phyloP scores from a whole-genome alignment of 805 yeast genomes.

The Lachancea sp. region DNA sequence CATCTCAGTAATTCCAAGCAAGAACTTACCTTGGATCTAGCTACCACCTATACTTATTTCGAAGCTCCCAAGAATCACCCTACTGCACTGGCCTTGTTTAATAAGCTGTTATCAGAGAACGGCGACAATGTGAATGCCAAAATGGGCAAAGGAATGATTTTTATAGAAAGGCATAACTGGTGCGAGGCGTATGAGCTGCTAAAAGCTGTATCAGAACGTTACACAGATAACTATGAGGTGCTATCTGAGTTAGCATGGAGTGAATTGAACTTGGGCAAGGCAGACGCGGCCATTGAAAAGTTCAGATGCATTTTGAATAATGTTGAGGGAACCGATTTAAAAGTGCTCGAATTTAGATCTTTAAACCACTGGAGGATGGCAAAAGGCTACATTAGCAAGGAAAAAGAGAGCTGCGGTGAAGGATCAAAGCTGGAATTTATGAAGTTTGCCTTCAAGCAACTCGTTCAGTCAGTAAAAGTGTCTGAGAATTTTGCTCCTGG shows the following conservation, averaged over 20 bases:
- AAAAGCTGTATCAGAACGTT: constrained; percentile 40
- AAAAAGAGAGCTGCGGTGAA: constrained; percentile 20
- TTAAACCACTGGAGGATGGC: constrained; percentile 68
- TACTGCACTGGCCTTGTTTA: constrained; percentile 67
- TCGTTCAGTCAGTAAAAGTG: constrained; percentile 57
- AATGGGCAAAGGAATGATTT: constrained; percentile 77
- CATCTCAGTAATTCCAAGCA: constrained; percentile 46
- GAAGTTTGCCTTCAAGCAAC: constrained; percentile 48
- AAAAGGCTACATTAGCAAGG: constrained; percentile 43
- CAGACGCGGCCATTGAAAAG: constrained; percentile 39
- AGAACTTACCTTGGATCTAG: constrained; percentile 60
- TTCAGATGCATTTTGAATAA: constrained; percentile 24
- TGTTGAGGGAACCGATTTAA: constrained; percentile 46
- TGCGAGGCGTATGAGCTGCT: constrained; percentile 50
- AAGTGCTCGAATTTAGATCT: constrained; percentile 53
- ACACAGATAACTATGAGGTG: constrained; percentile 54
- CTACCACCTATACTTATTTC: constrained; percentile 69
- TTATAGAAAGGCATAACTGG: constrained; percentile 57
- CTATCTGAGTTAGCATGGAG: constrained; percentile 76
- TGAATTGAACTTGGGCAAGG: constrained; percentile 46
- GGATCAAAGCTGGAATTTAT: constrained; percentile 25
- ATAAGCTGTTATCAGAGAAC: constrained; percentile 45
- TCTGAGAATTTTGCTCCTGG: constrained; percentile 67
- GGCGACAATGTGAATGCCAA: constrained; percentile 52
- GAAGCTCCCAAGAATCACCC: constrained; percentile 87